These are phyloP conservation scores for Fraxinus floribunda DNA, from an alignment of 305 asterid species.

Conservation along the genomic window DNA sequence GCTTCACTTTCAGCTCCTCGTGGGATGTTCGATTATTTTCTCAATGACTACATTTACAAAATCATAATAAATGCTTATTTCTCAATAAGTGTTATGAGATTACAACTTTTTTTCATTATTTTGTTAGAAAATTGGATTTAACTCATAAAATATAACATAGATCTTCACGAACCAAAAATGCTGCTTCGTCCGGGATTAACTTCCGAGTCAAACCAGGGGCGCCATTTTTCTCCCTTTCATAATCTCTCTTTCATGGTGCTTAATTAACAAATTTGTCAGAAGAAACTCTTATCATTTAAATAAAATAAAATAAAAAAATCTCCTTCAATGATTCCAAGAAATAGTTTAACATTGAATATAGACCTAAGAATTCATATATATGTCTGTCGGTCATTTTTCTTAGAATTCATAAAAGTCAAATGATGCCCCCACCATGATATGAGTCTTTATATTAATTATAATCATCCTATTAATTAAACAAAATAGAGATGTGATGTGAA, in stretches of 20 bases:
- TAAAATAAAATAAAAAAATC: not conserved
- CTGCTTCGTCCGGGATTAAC: too few relatives aligned
- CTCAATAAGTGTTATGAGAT: too few relatives aligned
- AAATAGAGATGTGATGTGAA: not conserved
- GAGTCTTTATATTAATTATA: not conserved
- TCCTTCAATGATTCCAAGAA: not conserved
- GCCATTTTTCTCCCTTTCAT: not conserved
- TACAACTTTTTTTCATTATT: not conserved
- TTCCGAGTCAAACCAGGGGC: too few relatives aligned
- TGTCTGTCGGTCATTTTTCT: not conserved
- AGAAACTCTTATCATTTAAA: not conserved
- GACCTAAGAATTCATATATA: not conserved
- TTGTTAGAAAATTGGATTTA: not conserved
- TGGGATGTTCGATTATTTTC: not conserved
- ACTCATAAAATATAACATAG: not conserved
- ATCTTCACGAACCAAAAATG: too few relatives aligned
- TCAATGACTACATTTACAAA: not conserved
- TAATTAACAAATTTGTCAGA: not conserved
- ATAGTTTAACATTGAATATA: not conserved
- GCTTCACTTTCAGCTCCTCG: not conserved
- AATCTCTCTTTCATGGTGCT: not conserved
- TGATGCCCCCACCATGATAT: not conserved
- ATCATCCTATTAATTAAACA: not conserved
- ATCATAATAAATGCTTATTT: not conserved
- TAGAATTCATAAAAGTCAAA: constrained; percentile 2